Evolutionary conservation across 2,329 filamentous ascomycete genomes (phyloP), one percentile per base, ranked within the genome.

Genomic region (Rhexocercosporidium sp.): DNA sequence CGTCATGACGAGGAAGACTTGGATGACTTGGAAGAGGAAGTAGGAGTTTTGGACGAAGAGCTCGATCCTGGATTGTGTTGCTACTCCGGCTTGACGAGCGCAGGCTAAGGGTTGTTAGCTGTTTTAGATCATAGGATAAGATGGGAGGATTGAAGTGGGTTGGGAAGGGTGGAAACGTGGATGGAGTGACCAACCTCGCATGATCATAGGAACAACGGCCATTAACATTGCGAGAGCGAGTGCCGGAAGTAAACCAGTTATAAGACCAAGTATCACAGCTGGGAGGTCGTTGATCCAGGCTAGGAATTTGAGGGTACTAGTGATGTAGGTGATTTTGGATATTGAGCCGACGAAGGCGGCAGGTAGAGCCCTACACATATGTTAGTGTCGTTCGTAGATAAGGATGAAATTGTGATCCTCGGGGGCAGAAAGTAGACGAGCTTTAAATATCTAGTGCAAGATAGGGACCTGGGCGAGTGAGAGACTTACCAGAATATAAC

Each of bases 1-100:
- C 0, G 89, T 91, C 1, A 88, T 86, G n/a, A 92, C 84, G 44
- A 92, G 79, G 78, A 92, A 92, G 22, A 90, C 88, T 73, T 92
- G 88, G 18, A 91, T 79, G 44, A 92, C 83, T 73, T 87, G 84
- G 75, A 88, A 88, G 46, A 83, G 81, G 70, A 90, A 92, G 78
- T 88, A 91, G 73, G 82, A 86, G 73, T 87, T 89, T 72, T 91
- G 86, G 0, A 86, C 85, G 16, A 85, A 85, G 25, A 90, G 78
- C 73, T 92, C 89, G 9, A 90, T 82, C 3, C 84, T 83, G 3
- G 87, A 85, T 14, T 82, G 78, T 9, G 86, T 89, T 2, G 88
- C 85, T 20, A 83, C 83, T 59, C 89, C 89, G 59, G 85, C 84
- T 64, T 85, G 75, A 73, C 85, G 87, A 56, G 88, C 88, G 77